A percentile compares a stretch with the other conserved stretches of the same genome.
These are phyloP conservation scores for Spergularia azorica DNA, from an alignment of 179 eudicot species.

Conservation along the genomic window DNA sequence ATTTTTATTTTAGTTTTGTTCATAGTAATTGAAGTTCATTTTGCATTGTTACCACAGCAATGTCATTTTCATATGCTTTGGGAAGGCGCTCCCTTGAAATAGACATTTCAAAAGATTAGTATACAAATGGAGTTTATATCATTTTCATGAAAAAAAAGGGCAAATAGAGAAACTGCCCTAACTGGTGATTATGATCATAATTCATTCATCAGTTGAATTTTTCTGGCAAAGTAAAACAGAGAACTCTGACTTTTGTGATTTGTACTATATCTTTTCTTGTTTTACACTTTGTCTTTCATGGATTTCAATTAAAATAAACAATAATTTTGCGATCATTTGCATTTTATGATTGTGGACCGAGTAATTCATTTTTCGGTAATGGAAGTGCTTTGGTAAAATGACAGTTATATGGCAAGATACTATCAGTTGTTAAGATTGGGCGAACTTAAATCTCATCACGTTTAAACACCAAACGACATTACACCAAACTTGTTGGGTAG, in stretches of 20 bases:
- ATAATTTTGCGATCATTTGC: slow-evolving; percentile 9
- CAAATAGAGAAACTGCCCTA: slow-evolving; percentile 1
- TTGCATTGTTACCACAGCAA: slow-evolving; percentile 1
- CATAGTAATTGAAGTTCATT: slow-evolving; percentile 9
- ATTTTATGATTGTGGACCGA: no score
- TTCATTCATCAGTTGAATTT: neutral
- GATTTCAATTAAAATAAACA: slow-evolving; percentile 20
- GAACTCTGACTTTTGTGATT: neutral
- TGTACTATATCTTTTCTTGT: neutral
- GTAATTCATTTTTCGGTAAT: no score
- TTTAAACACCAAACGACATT: no score
- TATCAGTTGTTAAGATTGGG: no score
- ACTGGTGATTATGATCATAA: neutral
- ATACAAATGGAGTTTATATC: slow-evolving; percentile 5
- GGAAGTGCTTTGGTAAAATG: no score
- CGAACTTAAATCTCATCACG: no score
- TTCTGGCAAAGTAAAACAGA: slow-evolving; percentile 7
- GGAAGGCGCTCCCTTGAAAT: slow-evolving; percentile 24
- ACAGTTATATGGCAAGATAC: no score
- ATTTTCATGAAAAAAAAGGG: neutral
- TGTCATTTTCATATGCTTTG: slow-evolving; percentile 15
- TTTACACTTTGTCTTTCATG: slow-evolving; percentile 14
- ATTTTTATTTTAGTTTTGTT: no score
- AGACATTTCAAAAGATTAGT: slow-evolving; percentile 22
- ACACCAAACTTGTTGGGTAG: no score